These are phyloP conservation scores for Hericium alpestre DNA, from an alignment of 768 basidiomycete genomes.

Conservation along the genomic window DNA sequence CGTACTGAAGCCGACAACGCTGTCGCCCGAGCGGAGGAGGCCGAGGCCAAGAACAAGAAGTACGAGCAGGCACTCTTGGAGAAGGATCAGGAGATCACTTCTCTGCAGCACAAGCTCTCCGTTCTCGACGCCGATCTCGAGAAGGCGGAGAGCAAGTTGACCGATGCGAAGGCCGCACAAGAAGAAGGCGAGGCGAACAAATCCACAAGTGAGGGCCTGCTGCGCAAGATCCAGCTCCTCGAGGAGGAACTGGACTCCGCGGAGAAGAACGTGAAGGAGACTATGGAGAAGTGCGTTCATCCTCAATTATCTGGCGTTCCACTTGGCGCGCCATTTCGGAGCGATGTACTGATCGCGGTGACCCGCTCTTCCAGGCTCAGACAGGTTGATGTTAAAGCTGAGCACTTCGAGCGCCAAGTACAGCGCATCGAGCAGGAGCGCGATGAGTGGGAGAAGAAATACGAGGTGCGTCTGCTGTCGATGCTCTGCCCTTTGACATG, in stretches of 20 bases:
- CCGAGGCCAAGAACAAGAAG: constrained; percentile 77
- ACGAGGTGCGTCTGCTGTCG: constrained; percentile 51
- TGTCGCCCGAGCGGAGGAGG: constrained; percentile 72
- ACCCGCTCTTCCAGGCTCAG: constrained; percentile 50
- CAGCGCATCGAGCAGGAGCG: constrained; percentile 81
- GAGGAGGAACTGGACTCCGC: constrained; percentile 94
- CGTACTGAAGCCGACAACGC: constrained; percentile 81
- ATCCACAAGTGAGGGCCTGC: constrained; percentile 60
- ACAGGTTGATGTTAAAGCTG: constrained; percentile 96
- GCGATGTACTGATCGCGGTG: constrained; percentile 4
- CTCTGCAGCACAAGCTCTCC: constrained; percentile 62
- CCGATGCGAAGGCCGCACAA: constrained; percentile 50
- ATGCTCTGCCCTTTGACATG: neutral
- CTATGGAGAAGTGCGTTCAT: constrained; percentile 82
- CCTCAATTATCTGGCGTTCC: neutral
- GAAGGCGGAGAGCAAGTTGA: constrained; percentile 55
- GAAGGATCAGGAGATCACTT: constrained; percentile 79
- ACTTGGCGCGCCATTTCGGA: neutral
- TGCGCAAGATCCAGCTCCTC: constrained; percentile 78
- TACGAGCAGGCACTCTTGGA: constrained; percentile 61
- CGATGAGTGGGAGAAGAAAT: constrained; percentile 89
- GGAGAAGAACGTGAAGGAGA: constrained; percentile 95
- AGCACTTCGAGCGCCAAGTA: constrained; percentile 93
- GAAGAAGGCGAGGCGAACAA: constrained; percentile 63
- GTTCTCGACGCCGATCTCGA: constrained; percentile 60